A percentile compares a stretch with the other conserved stretches of the same genome.
Evolutionary conservation across 2,329 filamentous ascomycete species (phyloP).

Genomic region (Alternaria sp.): DNA sequence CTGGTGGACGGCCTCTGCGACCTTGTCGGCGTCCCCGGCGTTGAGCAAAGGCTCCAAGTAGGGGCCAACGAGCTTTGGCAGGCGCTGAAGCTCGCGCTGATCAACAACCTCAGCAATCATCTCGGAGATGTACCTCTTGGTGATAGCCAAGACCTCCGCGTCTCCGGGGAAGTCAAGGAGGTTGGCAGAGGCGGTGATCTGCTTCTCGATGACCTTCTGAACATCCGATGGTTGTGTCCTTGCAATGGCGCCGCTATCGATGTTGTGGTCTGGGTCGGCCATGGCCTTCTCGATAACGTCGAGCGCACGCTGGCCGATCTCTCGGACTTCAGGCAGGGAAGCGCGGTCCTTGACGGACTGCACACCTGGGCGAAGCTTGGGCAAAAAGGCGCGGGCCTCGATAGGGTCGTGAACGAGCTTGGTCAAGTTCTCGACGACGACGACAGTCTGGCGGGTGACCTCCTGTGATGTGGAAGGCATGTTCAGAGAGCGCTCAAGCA

Average conservation of each 20-base stretch:
- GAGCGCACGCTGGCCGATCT: conserved; percentile 81
- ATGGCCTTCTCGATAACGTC: conserved; percentile 93
- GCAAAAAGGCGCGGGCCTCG: conserved; percentile 92
- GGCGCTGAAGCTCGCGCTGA: conserved; percentile 76
- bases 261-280: conserved; percentile 63
- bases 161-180: conserved; percentile 67
- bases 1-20: conserved; percentile 76
- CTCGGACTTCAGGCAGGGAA: conserved; percentile 91
- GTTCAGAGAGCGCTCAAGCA: conserved; percentile 93
- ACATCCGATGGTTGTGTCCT: conserved; percentile 77
- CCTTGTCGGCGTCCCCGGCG: conserved; percentile 65
- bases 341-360: conserved; percentile 86
- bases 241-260: conserved; percentile 63
- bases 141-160: conserved; percentile 65
- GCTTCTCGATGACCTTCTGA: conserved; percentile 72
- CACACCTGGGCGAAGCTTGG: conserved; percentile 92
- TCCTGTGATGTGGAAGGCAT: conserved; percentile 90
- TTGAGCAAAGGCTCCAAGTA: conserved; percentile 77
- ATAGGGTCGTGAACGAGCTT: conserved; percentile 96
- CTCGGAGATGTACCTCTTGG: conserved; percentile 76
- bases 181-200: conserved; percentile 74
- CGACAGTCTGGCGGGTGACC: conserved; percentile 91
- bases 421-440: conserved; percentile 97
- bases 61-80: conserved; percentile 70
- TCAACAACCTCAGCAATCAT: conserved; percentile 91